Conservation (phyloP, 352 stramenopile species). For the Pythium volutum region DNA sequence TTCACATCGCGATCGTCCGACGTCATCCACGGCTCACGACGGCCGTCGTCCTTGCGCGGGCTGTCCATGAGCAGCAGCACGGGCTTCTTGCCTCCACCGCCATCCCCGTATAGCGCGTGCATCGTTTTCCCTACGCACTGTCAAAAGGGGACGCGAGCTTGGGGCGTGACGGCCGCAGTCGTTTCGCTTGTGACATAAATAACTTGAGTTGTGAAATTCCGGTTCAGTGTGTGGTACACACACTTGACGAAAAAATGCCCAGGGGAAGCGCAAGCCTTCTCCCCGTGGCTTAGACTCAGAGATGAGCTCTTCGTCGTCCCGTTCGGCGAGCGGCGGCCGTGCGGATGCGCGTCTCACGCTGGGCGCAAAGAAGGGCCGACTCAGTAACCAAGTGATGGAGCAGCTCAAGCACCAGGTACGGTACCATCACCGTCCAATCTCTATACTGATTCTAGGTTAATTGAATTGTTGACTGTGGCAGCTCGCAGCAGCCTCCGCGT, state of each 20-base stretch:
- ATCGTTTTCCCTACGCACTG: too few relatives aligned
- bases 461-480: constrained; percentile 13
- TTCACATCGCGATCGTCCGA: background rate
- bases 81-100: background rate
- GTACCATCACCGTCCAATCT: background rate
- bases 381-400: constrained; percentile 75
- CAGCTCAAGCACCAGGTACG: constrained; percentile 44
- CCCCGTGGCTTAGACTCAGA: background rate
- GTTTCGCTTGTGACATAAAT: too few relatives aligned
- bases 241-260: too few relatives aligned
- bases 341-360: constrained; percentile 20
- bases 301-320: background rate
- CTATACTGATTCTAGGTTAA: background rate
- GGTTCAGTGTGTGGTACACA: too few relatives aligned
- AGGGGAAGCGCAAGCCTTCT: background rate
- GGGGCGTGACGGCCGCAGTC: too few relatives aligned
- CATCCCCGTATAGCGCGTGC: background rate
- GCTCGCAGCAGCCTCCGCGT: constrained; percentile 53
- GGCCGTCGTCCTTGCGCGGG: constrained; percentile 16
- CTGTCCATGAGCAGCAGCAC: constrained; percentile 27
- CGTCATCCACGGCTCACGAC: background rate
- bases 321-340: background rate
- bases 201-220: background rate
- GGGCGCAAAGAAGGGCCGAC: constrained; percentile 42
- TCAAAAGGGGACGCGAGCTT: too few relatives aligned